Base-by-base conservation (phyloP, 2,329 filamentous ascomycete species). In the Beauveria sp. region DNA sequence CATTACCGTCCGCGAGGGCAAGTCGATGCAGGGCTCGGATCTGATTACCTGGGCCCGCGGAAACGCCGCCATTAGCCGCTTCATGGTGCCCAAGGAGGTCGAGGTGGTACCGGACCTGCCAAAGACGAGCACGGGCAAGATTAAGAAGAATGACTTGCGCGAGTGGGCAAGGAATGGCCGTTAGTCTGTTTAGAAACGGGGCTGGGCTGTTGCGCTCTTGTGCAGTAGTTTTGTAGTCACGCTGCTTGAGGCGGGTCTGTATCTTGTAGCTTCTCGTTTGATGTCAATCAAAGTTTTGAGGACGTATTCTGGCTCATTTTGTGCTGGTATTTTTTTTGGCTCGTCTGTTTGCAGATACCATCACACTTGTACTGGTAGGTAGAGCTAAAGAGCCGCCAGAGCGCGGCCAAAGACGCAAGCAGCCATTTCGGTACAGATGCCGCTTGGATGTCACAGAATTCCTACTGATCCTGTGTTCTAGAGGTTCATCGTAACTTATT, bases 61-160 rank as follows among this genome's bases (percentile, higher is more conserved):
- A 65, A 83, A 90, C 68, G 90, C 88, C 70, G 80, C 81, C 30
- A 96, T 99, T 67, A 93, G 89, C 75, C 86, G 86, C 66, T 99
- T 97, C 71, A 98, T 98, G 95, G 87, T 89, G 16, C 86, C 85
- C 28, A 74, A 81, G 46, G 86, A 88, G 70, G 83, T 87, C 1
- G 90, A 96, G 73, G 79, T 98, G 49, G 85, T 99, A n/a, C 67
- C 78, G 6, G 93, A 97, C 73, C 78, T 99, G 66, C 95, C 95
- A 10, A 99, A 99, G 83, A 99, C 95, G 30, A 95, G 90, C 73
- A 99, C 95, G 0, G 95, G 95, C 3, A 99, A 99, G 81, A 82
- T 98, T 63, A 88, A 91, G 82, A 99, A 99, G 85, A 98, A 96
- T 69, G 85, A 96, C 7, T 74, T 99, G 60, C 79, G 95, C 63